These are phyloP conservation scores for Aegilops tauschii DNA, from an alignment of 176 grass and related monocot species.

Conservation along the genomic window DNA sequence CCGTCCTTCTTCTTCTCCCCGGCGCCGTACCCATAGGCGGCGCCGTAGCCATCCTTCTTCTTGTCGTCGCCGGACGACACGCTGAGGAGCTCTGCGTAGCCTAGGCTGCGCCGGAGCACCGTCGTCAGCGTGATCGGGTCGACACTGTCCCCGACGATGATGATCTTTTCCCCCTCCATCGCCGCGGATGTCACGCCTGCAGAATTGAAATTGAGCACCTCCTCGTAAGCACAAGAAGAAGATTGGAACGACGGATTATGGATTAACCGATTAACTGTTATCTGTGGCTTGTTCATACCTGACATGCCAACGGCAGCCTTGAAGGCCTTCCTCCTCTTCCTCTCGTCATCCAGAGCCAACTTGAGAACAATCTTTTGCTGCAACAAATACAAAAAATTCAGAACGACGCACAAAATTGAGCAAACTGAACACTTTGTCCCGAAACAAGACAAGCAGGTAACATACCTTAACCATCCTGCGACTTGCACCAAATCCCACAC, in stretches of 20 bases:
- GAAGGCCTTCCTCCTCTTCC: conserved; percentile 62
- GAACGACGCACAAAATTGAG: background rate
- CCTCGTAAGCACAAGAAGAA: too few species aligned
- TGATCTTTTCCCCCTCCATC: conserved; percentile 52
- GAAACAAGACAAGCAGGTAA: background rate
- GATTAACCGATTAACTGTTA: too few species aligned
- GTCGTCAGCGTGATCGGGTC: conserved; percentile 60
- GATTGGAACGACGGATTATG: too few species aligned
- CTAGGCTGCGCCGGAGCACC: conserved; percentile 45
- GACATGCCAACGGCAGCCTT: conserved; percentile 62
- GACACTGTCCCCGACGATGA: conserved; percentile 42
- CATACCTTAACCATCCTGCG: conserved; percentile 43
- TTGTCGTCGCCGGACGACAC: conserved; percentile 49
- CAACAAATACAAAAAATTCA: conserved; percentile 5
- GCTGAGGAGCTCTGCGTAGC: conserved; percentile 61
- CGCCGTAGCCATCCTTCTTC: conserved; percentile 39
- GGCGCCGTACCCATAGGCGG: background rate
- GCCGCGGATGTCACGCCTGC: conserved; percentile 53
- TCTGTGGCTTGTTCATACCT: too few species aligned
- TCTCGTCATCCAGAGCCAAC: conserved; percentile 52
- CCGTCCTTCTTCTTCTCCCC: conserved; percentile 5
- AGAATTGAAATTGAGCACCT: too few species aligned
- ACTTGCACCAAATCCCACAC: background rate
- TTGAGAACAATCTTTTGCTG: conserved; percentile 85
- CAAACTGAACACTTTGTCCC: background rate